Base-by-base conservation (phyloP, 2,329 filamentous ascomycete genomes). In the Fusarium multiceps region DNA sequence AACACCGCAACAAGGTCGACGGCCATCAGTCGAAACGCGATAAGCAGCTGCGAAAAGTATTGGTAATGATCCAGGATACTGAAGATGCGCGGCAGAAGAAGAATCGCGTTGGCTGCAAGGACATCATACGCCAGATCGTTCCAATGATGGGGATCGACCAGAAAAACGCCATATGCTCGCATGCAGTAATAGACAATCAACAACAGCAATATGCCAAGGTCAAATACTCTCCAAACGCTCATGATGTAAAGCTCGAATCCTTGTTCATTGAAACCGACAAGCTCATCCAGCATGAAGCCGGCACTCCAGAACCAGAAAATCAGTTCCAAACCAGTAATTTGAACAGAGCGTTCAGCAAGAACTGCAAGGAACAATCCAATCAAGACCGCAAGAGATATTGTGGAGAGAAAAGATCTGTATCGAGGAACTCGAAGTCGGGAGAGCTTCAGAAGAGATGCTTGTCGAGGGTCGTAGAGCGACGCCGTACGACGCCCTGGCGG, bases 291-390 rank as follows among this genome's bases (percentile, higher is more conserved):
- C 93, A 98, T 97, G 80, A 97, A 98, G 1, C 95, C 95, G 27
- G 93, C 93, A 77, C 93, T 97, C 94, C 95, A 98, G 79, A 98
- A 93, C 95, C 95, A 98, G 80, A 98, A 98, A 14, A 97, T 79
- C 18, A 98, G 84, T 78, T 98, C 95, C 12, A 98, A 83, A 1
- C 88, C 88, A 2, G 93, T 97, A 74, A 98, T 97, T 55, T 90
- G 87, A 56, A 90, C 86, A 4, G 93, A 95, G 63, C 93, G 88
- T 76, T 92, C 84, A 13, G 88, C 83, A 6, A 98, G 86, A 12
- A 98, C 94, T 12, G 93, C 91, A 20, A 98, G 83, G 78, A 97
- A 98, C 13, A 98, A 85, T 16, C 89, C 91, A 41, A 98, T 90
- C 77, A 98, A 85, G 47, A 97, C 88, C 23, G 92, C 93, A 58